Evolutionary conservation across 2,329 filamentous ascomycete genomes (phyloP), one percentile per base, ranked within the genome.

Genomic region (Stachybotrys chlorohalonatus): DNA sequence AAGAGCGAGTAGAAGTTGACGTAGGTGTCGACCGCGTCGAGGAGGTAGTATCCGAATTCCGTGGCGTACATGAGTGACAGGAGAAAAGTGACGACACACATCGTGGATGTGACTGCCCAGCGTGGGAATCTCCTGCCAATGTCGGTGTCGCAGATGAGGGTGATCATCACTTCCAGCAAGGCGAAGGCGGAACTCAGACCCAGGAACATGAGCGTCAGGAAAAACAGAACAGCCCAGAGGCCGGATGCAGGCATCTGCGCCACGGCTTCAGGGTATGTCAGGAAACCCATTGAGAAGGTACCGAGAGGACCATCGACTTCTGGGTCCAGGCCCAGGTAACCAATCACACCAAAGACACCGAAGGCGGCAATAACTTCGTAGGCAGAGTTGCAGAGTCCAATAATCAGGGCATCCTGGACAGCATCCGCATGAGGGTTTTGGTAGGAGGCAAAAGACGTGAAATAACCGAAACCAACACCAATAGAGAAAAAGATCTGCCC

Each of bases 401-500:
- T 80, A 7, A 81, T 71, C 7, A 81, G 62, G 0, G 79, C 74
- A 54, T 82, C 79, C 67, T 79, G 77, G 0, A 81, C 79, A 0
- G 71, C 76, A 47, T 81, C 81, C 31, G 78, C 75, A 55, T 76
- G 74, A 53, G 70, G 68, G 71, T 75, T 58, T 69, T 81, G 81
- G 64, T 81, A 82, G 0, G 75, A 80, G 1, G 79, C 79, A 54
- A 81, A 82, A 0, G 74, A 75, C 0, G 78, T 81, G 51, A 79
- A 81, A 60, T 79, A 80, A 1, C 79, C 78, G 55, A 81, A 80
- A 0, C 77, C 78, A 3, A 81, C 76, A 1, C 78, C 79, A 1
- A 66, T 68, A 0, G 63, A 66, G 51, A 68, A 69, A 52, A 69
- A 66, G 32, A 68, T 64, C 47, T 82, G 79, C 0, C 78, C 78